Evolutionary conservation across 345 rosid species (phyloP).

Genomic region (Conringia planisiliqua): DNA sequence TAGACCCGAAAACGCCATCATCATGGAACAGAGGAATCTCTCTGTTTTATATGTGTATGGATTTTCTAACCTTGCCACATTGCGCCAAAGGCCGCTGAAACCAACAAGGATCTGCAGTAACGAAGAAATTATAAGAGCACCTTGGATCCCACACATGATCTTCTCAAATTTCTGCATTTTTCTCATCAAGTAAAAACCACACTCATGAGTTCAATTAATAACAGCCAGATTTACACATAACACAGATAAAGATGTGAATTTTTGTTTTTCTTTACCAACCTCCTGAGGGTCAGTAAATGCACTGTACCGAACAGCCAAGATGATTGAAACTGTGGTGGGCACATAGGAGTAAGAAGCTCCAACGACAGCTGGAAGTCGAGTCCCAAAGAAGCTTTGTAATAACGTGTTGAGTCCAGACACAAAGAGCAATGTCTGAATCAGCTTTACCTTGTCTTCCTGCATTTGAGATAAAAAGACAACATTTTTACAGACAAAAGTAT

Average conservation of each 20-base stretch:
- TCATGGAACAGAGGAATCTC: background rate
- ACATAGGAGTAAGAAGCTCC: slow-evolving; percentile 77
- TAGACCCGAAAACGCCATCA: background rate
- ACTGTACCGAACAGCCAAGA: slow-evolving; percentile 78
- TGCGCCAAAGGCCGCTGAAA: slow-evolving; percentile 94
- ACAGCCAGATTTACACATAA: background rate
- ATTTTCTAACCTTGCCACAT: slow-evolving; percentile 57
- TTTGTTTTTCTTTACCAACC: slow-evolving; percentile 36
- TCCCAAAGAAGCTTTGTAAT: slow-evolving; percentile 66
- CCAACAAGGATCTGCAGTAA: slow-evolving; percentile 80
- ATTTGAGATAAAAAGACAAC: background rate
- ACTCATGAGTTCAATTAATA: background rate
- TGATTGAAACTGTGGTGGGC: slow-evolving; percentile 72
- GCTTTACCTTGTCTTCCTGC: slow-evolving; percentile 83
- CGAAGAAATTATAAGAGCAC: slow-evolving; percentile 76
- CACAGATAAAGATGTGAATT: background rate
- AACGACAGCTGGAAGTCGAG: slow-evolving; percentile 85
- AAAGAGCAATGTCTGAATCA: slow-evolving; percentile 86
- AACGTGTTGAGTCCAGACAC: slow-evolving; percentile 86
- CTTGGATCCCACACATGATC: slow-evolving; percentile 89
- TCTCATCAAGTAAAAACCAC: background rate
- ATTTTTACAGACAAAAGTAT: background rate
- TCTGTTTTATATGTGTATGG: background rate
- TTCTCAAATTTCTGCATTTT: slow-evolving; percentile 67
- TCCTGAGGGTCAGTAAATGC: slow-evolving; percentile 66